Base-by-base conservation (phyloP, 2,329 filamentous ascomycete species). In the Fusarium armeniacum region DNA sequence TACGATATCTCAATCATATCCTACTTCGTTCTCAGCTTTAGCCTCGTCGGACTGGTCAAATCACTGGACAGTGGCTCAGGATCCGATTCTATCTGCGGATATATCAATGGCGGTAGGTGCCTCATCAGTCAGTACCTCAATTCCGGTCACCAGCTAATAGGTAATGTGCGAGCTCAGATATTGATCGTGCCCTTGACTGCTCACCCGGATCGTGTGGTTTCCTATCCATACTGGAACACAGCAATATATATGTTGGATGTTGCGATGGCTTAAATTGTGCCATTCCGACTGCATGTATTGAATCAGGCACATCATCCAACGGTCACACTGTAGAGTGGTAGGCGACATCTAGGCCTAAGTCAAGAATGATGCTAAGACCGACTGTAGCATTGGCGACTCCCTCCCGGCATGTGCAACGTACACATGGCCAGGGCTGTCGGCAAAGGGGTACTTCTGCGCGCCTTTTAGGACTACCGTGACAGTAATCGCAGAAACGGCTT, bases 381-480 rank as follows among this genome's bases (percentile, higher is more conserved):
- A n/a, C 12, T 30, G 11, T 11, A 72, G 69, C 40, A 66, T 41
- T 7, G 45, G 33, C 4, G 41, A 24, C 13, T 30, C 45, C 12
- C 35, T 46, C 22, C 58, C 69, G 24, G 43, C 38, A 26, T 74
- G 62, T 51, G 52, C 46, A 44, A 74, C 64, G 10, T 73, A 62
- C 24, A 65, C 59, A 36, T 68, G 53, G 65, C 50, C 54, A 24
- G 30, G 40, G 10, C 16, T 56, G n/a, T 30, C 6, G 2, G 59
- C 50, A 26, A 24, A 61, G 26, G n/a, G 24, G 8, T 62, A 65
- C 6, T 36, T 18, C 28, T 73, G 70, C n/a, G 64, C 40, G 6
- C 44, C 44, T 5, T 59, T 62, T 9, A 41, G 33, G n/a, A 51
- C 41, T 20, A 72, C 38, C 1, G 26, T 20, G 10, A 70, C 62